phyloP scores from a whole-genome alignment of 78 protist genomes.

The Protostelium mycophagum region DNA sequence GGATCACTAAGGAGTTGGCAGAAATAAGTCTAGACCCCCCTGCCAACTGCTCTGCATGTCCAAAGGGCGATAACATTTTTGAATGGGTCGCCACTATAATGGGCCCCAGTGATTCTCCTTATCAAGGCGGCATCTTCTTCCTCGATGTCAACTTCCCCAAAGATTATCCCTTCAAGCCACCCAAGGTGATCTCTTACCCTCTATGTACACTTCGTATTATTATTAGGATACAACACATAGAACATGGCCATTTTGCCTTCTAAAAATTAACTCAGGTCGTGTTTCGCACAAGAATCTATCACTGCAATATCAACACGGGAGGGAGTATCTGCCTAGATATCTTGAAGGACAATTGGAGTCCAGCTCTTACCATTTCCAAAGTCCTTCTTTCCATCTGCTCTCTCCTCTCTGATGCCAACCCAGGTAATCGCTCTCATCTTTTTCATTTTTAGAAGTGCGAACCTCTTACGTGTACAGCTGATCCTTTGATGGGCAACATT shows the following conservation, averaged over 20 bases:
- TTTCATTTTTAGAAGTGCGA: not conserved
- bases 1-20: conserved; percentile 73
- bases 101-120: conserved; percentile 64
- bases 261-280: conserved; percentile 6
- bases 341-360: conserved; percentile 86
- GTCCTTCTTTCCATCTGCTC: conserved; percentile 57
- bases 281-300: conserved; percentile 87
- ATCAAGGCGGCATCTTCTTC: conserved; percentile 79
- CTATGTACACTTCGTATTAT: not conserved
- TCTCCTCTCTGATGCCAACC: conserved; percentile 52
- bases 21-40: conserved; percentile 74
- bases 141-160: conserved; percentile 66
- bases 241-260: not conserved
- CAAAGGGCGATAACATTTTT: conserved; percentile 68
- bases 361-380: conserved; percentile 44
- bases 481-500: conserved; percentile 49
- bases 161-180: conserved; percentile 85
- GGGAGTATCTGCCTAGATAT: conserved; percentile 95
- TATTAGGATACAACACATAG: not conserved
- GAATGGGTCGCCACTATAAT: conserved; percentile 80
- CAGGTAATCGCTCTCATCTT: not conserved
- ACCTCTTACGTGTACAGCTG: no score
- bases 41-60: conserved; percentile 71
- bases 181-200: conserved; percentile 47
- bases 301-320: conserved; percentile 84